phyloP scores from a whole-genome alignment of 768 basidiomycete species.

The Tylopilus subfusipes region DNA sequence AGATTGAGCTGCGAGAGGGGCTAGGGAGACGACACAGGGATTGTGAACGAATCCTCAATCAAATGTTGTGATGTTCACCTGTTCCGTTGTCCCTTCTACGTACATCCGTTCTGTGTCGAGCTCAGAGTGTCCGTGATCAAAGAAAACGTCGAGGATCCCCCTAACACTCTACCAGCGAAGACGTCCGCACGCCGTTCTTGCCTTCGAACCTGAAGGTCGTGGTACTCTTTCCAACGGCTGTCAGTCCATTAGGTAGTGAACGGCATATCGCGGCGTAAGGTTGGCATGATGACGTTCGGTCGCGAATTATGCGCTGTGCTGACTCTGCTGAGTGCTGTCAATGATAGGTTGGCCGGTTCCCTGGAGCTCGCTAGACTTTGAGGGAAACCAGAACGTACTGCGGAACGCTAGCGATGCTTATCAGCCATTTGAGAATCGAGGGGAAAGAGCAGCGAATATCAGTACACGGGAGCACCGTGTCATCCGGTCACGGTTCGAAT shows the following conservation, averaged over 20 bases:
- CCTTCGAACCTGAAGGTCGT: slow-evolving; percentile 44
- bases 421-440: neutral
- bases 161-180: slow-evolving; percentile 36
- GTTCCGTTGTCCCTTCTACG: slow-evolving; percentile 53
- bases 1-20: slow-evolving; percentile 40
- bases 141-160: slow-evolving; percentile 45
- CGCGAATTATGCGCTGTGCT: neutral
- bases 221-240: slow-evolving; percentile 36
- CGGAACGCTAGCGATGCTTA: neutral
- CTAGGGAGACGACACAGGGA: slow-evolving; percentile 21
- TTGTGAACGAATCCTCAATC: neutral
- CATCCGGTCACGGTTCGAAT: too few relatives aligned
- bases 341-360: neutral
- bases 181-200: slow-evolving; percentile 39
- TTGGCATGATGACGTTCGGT: slow-evolving; percentile 17
- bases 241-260: neutral
- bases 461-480: too few relatives aligned
- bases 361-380: too few relatives aligned
- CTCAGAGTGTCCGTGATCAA: slow-evolving; percentile 40
- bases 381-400: neutral
- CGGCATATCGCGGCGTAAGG: slow-evolving; percentile 15
- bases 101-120: slow-evolving; percentile 54
- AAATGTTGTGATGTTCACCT: slow-evolving; percentile 23
- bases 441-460: too few relatives aligned
- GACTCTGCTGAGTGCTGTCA: neutral